Base-by-base conservation (phyloP, 2,329 filamentous ascomycete genomes). In the Nothomitra cinnamomea region DNA sequence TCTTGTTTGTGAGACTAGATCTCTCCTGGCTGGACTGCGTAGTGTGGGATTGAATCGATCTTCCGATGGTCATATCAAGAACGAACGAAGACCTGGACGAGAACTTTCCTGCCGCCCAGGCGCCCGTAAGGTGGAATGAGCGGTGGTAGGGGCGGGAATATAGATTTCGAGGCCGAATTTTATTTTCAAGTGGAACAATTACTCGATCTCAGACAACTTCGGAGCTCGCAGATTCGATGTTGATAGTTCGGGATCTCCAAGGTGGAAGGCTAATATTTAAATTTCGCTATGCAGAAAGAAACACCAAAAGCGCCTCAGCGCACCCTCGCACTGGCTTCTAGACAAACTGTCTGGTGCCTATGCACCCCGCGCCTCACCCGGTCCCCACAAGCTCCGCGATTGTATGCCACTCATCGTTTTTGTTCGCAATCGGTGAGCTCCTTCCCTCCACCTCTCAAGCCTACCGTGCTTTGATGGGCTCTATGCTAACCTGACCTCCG, bases 301-400 rank as follows among this genome's bases (percentile, higher is more conserved):
- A 85, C 92, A 98, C 78, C 90, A 96, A 77, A 96, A 98, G 89
- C 89, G 92, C 80, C 82, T 96, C 72, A 92, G 86, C 77, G 92
- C 92, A 72, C 92, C 92, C 71, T 94, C 86, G 73, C 92, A 96
- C 85, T 98, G 92, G 92, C 87, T 98, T 72, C 80, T 98, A 73
- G 92, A 98, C 87, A 98, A 98, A 77, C 82, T 98, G 71, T 95
- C 88, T 74, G 92, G 92, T 71, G 78, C 80, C 75, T 90, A 82
- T 70, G 79, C 79, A 60, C 78, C 78, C 65, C 78, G 79, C 71
- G 76, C 79, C 61, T 82, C 79, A 58, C 75, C 79, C 61, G 92
- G 92, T 87, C 92, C 92, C 75, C 90, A 96, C 85, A 98, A 98
- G 85, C 81, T 92, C 72, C 85, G 92, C 72, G 92, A 98, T 78